Evolutionary conservation across 257 asterid genomes (phyloP).

Genomic region (Scutellaria minor): DNA sequence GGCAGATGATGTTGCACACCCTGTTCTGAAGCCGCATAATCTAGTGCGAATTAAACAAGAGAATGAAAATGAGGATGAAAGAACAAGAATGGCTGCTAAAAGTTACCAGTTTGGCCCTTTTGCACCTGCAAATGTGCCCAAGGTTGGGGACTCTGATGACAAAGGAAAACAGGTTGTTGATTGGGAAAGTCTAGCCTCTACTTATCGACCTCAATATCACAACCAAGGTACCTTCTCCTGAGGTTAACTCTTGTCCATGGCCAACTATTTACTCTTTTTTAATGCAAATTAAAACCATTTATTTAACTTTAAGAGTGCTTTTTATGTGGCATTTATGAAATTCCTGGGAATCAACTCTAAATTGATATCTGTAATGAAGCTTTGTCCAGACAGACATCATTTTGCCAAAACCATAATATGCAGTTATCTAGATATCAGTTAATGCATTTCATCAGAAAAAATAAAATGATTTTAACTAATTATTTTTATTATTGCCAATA

Average conservation of each 20-base stretch:
- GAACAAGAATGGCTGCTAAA: conserved; percentile 41
- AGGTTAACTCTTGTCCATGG: not conserved
- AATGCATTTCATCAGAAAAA: not conserved
- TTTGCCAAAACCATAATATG: not conserved
- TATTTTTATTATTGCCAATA: not conserved
- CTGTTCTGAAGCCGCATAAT: conserved; percentile 41
- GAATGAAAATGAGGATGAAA: conserved; percentile 55
- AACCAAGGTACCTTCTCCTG: conserved; percentile 71
- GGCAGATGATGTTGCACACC: conserved; percentile 43
- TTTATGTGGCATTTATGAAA: conserved; percentile 1
- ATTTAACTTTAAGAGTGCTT: not conserved
- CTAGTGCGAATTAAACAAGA: conserved; percentile 56
- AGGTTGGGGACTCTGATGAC: conserved; percentile 53
- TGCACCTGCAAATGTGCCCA: conserved; percentile 73
- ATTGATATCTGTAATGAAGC: not conserved
- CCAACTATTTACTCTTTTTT: not conserved
- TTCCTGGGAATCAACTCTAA: not conserved
- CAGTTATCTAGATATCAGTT: not conserved
- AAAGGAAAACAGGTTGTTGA: conserved; percentile 51
- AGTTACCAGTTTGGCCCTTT: conserved; percentile 91
- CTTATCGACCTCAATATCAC: conserved; percentile 84
- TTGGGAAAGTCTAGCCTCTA: conserved; percentile 75
- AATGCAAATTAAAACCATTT: not conserved
- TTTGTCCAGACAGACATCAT: not conserved
- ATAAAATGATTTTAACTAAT: not conserved